Base-by-base conservation (phyloP, 192 early-diverging fungal species). In the Diversispora epigaea region DNA sequence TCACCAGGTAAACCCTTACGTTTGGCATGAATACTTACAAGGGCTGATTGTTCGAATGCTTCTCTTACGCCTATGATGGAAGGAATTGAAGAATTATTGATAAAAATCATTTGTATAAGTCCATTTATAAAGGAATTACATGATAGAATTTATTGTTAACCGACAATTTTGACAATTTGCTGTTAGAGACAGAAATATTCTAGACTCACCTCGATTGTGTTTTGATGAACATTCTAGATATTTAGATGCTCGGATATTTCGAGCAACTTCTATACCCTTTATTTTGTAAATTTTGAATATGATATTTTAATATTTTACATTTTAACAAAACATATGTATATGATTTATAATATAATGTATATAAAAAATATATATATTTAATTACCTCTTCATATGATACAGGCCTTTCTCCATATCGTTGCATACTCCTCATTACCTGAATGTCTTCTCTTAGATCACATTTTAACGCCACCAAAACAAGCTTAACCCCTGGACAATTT, bases 151-250 rank as follows among this genome's bases (percentile, higher is more conserved):
- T 3, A 64, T 41, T 41, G 3, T 41, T 19, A 40, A 0, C 32
- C 46, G 12, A 40, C 4, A 64, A 40, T 64, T 40, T 7, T 64
- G 17, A 41, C 6, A 50, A 12, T 50, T 50, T 50, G 6, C 14
- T 50, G 8, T 12, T 50, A 50, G 2, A 50, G 8, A 50, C 14
- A 50, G 49, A 14, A 49, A 7, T 7, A 50, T 8, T 50, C 3
- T 6, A 50, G 49, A 50, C 14, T 12, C 62, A 73, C 71, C 71
- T 73, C 71, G 40, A 73, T 73, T 62, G 15, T 62, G 71, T 81
- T 88, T 91, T 70, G 95, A 94, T 62, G 92, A 93, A 80, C 96
- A 98, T 84, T 98, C 95, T 55, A 96, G 77, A 79, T 96, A 96
- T 77, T 91, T 90, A 81, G 85, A 84, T 21, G 96, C 96, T 56